phyloP scores from a whole-genome alignment of 179 eudicot species.

The Amaranthus tricolor region DNA sequence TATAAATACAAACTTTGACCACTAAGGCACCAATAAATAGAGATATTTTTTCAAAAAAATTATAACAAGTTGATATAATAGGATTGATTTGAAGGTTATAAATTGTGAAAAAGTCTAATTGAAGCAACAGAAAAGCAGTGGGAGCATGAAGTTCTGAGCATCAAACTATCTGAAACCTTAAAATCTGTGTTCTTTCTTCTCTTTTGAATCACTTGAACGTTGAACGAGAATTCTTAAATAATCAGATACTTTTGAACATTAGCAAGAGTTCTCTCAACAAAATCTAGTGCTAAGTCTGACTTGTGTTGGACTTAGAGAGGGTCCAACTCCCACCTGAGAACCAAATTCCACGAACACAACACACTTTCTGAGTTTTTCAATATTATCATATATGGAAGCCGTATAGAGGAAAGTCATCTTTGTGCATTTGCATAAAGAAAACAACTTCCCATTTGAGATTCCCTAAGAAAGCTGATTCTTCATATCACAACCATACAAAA shows the following conservation, averaged over 20 bases:
- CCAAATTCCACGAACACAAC: constrained; percentile 29
- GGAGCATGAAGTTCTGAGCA: background rate
- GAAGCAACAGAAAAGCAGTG: no score
- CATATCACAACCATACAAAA: constrained; percentile 15
- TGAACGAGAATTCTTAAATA: constrained; percentile 9
- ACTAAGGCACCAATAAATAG: no score
- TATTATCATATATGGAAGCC: constrained; percentile 33
- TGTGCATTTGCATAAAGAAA: constrained; percentile 25
- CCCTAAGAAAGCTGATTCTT: constrained; percentile 17
- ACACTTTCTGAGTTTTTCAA: constrained; percentile 24
- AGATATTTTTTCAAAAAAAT: no score
- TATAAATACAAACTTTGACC: no score
- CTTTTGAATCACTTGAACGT: background rate
- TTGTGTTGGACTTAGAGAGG: constrained; percentile 21
- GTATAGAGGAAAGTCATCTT: constrained; percentile 27
- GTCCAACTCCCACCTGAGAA: constrained; percentile 32
- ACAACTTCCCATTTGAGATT: constrained; percentile 30
- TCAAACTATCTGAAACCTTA: constrained; percentile 11
- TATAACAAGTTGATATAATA: no score
- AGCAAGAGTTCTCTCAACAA: background rate
- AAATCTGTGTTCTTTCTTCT: constrained; percentile 1
- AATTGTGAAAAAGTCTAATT: no score
- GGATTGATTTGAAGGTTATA: no score
- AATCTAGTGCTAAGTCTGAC: constrained; percentile 27
- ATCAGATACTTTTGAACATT: constrained; percentile 6